A percentile compares a stretch with the other conserved stretches of the same genome.
phyloP scores from a whole-genome alignment of 768 basidiomycete species.

The Termitomyces sp. region DNA sequence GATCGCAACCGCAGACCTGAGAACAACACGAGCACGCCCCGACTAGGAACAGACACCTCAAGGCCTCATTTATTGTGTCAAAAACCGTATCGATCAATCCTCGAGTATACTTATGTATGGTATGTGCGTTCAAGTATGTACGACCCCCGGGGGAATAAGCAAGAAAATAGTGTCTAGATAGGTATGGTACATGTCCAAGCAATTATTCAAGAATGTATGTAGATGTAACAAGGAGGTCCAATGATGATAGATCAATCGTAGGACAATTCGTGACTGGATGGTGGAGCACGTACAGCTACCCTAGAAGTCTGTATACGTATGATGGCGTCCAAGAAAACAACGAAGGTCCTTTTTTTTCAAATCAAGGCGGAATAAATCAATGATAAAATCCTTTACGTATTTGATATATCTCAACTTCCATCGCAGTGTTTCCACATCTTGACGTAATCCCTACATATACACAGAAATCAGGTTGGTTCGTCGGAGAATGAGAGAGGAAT shows the following conservation, averaged over 20 bases:
- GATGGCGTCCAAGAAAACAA: background rate
- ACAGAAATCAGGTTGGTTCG: background rate
- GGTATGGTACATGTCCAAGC: background rate
- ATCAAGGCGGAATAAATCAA: background rate
- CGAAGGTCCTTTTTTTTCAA: background rate
- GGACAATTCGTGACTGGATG: no score
- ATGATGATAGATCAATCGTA: background rate
- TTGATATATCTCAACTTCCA: conserved; percentile 1
- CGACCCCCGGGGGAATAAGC: background rate
- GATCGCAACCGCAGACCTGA: background rate
- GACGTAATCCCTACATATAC: conserved; percentile 41
- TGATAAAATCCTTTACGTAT: no score
- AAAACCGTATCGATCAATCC: background rate
- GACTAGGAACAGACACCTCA: background rate
- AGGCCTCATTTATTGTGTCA: background rate
- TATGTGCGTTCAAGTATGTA: background rate
- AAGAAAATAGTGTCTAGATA: background rate
- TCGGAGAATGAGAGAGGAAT: background rate
- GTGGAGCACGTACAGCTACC: background rate
- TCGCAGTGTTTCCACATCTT: conserved; percentile 54
- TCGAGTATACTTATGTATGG: background rate
- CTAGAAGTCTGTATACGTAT: background rate
- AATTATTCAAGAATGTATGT: background rate
- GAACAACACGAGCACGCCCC: background rate
- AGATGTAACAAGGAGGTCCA: background rate